Evolutionary conservation across 1,139 yeast genomes (phyloP), one percentile per base, ranked within the genome.

Genomic region (Sugiyamaella xylanicola): DNA sequence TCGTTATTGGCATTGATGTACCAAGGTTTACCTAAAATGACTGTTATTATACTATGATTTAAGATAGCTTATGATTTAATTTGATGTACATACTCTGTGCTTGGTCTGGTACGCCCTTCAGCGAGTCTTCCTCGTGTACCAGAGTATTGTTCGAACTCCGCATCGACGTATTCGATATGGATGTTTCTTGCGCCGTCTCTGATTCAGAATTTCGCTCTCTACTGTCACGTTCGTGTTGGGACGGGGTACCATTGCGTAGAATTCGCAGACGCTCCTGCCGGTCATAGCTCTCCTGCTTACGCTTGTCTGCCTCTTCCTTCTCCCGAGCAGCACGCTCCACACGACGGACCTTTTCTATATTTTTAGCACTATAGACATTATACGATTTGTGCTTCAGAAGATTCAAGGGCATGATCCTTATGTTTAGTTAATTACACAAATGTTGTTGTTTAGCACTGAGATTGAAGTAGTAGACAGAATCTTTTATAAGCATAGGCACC

Each of bases 351-450:
- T 68, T 62, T 50, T 61, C 72, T 9, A 68, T 59, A 37, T 68
- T 69, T 15, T 54, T 60, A n/a, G 60, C 51, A 32, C 59, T 65
- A 57, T 65, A 55, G n/a, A 68, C 72, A 59, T 68, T 66, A 56
- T 69, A 68, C 21, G 71, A 66, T 54, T 68, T 68, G 56, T 69
- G 71, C 39, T 64, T 62, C 20, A 67, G 62, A 11, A 67, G 59
- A 45, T 68, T 67, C 20, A 67, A 47, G 15, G 71, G 71, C 72
- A 68, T n/a, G n/a, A n/a, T n/a, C n/a, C n/a, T n/a, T n/a, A n/a
- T n/a, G n/a, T n/a, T n/a, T n/a, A n/a, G n/a, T n/a, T n/a, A n/a
- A n/a, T n/a, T n/a, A n/a, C n/a, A n/a, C n/a, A n/a, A n/a, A n/a
- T n/a, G n/a, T n/a, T n/a, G n/a, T n/a, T n/a, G n/a, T n/a, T n/a